Evolutionary conservation across 441 rosid genomes (phyloP), one percentile per base, ranked within the genome.

Genomic region (Eruca vesicaria): DNA sequence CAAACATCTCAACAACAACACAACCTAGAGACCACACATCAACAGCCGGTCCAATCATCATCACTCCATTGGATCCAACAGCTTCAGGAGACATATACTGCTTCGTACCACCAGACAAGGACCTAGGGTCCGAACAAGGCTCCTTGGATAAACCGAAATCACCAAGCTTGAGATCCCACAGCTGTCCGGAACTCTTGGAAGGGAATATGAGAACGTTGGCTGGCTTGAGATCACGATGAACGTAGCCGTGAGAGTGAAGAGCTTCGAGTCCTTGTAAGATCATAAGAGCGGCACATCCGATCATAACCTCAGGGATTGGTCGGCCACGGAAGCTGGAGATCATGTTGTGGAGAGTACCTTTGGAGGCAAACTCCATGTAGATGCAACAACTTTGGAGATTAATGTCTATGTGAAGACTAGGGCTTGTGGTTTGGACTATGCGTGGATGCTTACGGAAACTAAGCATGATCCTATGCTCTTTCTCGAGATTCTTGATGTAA

Each of bases 151-250:
- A 20, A 35, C 74, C 73, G 5, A 56, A 69, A 57, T 57, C 73
- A 57, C 36, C 63, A 57, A 69, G 63, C 18, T 69, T 69, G 4
- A 69, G 55, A 6, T 69, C 38, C 26, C 66, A 69, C 18, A 29
- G 64, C 57, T 58, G 41, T 69, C 73, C 65, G 5, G 3, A 15
- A 5, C 9, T 18, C 11, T 12, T 28, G n/a, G 61, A 50, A 29
- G 52, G 68, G 58, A 68, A 48, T 11, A 50, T 29, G 12, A 68
- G 69, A 6, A 75, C 35, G 62, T 75, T 75, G 5, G 45, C 61
- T 7, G 78, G 72, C 63, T 75, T 75, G 32, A 75, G 28, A 36
- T 74, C 78, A 12, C 73, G 33, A 12, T 75, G 73, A 10, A 60
- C 73, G 23, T 67, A 75, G 2, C n/a, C n/a, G n/a, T n/a, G n/a